Base-by-base conservation (phyloP, 176 grass and related monocot species). In the Themeda triandra region DNA sequence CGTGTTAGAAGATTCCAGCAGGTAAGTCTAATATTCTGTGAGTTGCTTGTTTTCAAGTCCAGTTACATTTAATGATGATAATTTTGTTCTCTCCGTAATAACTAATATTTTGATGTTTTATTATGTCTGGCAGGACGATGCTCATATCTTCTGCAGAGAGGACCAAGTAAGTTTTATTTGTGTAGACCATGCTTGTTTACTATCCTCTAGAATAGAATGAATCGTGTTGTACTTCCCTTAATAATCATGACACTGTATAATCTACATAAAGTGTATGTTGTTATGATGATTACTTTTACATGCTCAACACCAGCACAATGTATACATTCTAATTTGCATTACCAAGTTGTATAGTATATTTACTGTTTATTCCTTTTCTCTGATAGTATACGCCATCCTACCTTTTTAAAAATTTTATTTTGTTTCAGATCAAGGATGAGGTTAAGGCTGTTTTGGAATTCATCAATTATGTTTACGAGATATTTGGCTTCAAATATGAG, bases 1-100 rank as follows among this genome's bases (percentile, higher is more conserved):
- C 96, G 96, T 82, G 96, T 98, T 72, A 94, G 96, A 91, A 95
- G 96, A 89, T 98, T 98, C 80, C 91, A 98, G 69, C 96, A 98
- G 86, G 96, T 95, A 94, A 92, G 42, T 51, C 33, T 69, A 69
- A n/a, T 84, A 51, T 69, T 56, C 63, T 32, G 8, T 80, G n/a
- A 49, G n/a, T 80, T 42, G 12, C 54, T 83, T 29, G 18, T 74
- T 51, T 51, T 51, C 69, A 13, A 53, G 40, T 51, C 13, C 71
- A 73, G 17, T 40, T 77, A 48, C 33, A 15, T 15, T 62, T 76
- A 79, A 21, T 51, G n/a, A 19, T 49, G 24, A 21, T 46, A 10
- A 73, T 31, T 69, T 60, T 80, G 18, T 77, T 51, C 56, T 13
- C 15, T 83, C 74, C 29, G 49, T 79, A 23, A 6, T 73, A 25